phyloP scores from a whole-genome alignment of 495 filamentous ascomycete genomes.

The Penicillium canariense region DNA sequence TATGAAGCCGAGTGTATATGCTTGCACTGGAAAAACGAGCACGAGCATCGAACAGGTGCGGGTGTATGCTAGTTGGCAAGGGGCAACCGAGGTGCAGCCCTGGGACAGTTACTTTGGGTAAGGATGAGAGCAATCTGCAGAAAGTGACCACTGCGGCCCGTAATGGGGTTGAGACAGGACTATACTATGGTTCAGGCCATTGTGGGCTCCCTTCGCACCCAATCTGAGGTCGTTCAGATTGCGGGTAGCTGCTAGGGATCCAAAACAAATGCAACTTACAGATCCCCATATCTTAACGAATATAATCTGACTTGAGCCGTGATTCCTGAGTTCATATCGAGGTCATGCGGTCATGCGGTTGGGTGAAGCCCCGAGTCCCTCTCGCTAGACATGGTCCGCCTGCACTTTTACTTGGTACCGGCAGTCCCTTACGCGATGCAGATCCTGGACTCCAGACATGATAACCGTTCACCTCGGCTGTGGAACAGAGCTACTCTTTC shows the following conservation, averaged over 20 bases:
- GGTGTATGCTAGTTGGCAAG: slow-evolving; percentile 38
- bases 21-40: slow-evolving; percentile 4
- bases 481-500: not conserved
- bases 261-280: not conserved
- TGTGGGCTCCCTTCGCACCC: not conserved
- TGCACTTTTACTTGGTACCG: no score
- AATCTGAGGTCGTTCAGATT: not conserved
- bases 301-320: no score
- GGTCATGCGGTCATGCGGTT: no score
- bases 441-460: no score
- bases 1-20: slow-evolving; percentile 18
- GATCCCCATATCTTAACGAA: no score
- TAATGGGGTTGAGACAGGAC: slow-evolving; percentile 22
- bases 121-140: not conserved
- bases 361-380: no score
- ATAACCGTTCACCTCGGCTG: no score
- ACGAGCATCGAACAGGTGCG: not conserved
- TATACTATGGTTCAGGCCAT: slow-evolving; percentile 43
- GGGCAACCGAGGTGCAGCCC: slow-evolving; percentile 27
- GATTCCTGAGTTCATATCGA: no score
- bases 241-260: not conserved
- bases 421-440: no score
- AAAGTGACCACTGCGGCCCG: not conserved
- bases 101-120: slow-evolving; percentile 13
- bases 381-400: no score